A percentile compares a stretch with the other conserved stretches of the same genome.
Evolutionary conservation across 2,329 filamentous ascomycete genomes (phyloP).

Genomic region (Ophiostoma sp.): DNA sequence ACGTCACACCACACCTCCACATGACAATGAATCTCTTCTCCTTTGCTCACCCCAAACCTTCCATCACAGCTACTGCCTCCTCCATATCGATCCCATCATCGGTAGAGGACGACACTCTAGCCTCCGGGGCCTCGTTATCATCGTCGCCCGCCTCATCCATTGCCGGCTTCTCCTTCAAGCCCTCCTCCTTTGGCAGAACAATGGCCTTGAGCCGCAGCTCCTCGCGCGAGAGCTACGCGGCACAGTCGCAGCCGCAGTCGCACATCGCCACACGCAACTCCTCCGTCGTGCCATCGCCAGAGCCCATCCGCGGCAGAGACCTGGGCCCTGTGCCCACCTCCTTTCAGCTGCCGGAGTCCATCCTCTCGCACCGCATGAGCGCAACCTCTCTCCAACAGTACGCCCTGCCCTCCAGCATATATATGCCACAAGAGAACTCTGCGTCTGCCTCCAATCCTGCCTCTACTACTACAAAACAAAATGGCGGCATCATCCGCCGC

Average conservation of each 20-base stretch:
- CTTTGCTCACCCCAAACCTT: constrained; percentile 8
- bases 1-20: neutral
- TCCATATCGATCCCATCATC: constrained; percentile 18
- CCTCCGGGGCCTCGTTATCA: constrained; percentile 8
- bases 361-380: constrained; percentile 56
- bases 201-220: constrained; percentile 22
- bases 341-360: constrained; percentile 69
- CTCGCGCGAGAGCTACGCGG: constrained; percentile 11
- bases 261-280: no score
- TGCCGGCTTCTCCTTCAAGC: constrained; percentile 12
- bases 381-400: constrained; percentile 57
- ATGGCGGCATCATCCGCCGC: constrained; percentile 64
- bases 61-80: constrained; percentile 13
- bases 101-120: constrained; percentile 17
- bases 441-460: constrained; percentile 21
- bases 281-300: constrained; percentile 59
- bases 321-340: constrained; percentile 48
- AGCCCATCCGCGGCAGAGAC: constrained; percentile 53
- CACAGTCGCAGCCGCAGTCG: no score
- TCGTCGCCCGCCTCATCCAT: constrained; percentile 20
- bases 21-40: constrained; percentile 20
- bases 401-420: constrained; percentile 13
- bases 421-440: neutral
- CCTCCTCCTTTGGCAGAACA: constrained; percentile 14
- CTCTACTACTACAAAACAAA: constrained; percentile 37